Evolutionary conservation across 768 basidiomycete genomes (phyloP).

Genomic region (Amanita polypyramis): DNA sequence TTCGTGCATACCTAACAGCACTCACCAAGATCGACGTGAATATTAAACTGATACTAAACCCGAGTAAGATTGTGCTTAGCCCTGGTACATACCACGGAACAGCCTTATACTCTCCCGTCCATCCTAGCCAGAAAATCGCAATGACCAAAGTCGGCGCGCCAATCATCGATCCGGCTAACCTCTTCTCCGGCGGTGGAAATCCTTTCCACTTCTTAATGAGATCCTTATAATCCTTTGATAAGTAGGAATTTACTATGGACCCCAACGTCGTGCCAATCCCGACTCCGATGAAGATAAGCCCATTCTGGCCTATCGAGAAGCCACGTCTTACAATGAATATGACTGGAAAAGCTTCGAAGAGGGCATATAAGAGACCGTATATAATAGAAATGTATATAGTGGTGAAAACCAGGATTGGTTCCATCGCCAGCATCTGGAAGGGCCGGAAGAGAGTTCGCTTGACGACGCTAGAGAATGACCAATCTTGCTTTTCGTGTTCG

Average conservation of each 20-base stretch:
- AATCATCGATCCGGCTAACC: slow-evolving; percentile 44
- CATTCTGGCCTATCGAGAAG: slow-evolving; percentile 29
- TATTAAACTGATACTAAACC: slow-evolving; percentile 36
- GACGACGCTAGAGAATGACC: slow-evolving; percentile 38
- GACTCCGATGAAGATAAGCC: slow-evolving; percentile 51
- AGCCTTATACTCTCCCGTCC: slow-evolving; percentile 41
- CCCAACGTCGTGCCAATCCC: slow-evolving; percentile 38
- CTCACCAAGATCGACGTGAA: slow-evolving; percentile 50
- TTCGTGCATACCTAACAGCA: neutral
- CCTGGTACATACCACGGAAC: slow-evolving; percentile 53
- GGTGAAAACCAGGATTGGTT: slow-evolving; percentile 53
- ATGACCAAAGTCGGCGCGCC: slow-evolving; percentile 42
- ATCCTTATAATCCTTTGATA: slow-evolving; percentile 26
- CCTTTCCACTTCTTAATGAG: slow-evolving; percentile 38
- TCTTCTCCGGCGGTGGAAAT: slow-evolving; percentile 52
- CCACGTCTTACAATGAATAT: slow-evolving; percentile 27
- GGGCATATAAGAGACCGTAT: slow-evolving; percentile 48
- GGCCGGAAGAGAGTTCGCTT: slow-evolving; percentile 50
- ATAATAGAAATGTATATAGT: slow-evolving; percentile 53
- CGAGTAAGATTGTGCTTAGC: slow-evolving; percentile 38
- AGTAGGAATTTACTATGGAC: slow-evolving; percentile 27
- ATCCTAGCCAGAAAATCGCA: slow-evolving; percentile 61
- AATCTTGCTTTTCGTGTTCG: slow-evolving; percentile 49
- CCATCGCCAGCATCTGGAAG: slow-evolving; percentile 48
- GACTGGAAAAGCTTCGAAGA: slow-evolving; percentile 46